Evolutionary conservation across 139 green algal genomes (phyloP).

Genomic region (Volvox reticuliferus): DNA sequence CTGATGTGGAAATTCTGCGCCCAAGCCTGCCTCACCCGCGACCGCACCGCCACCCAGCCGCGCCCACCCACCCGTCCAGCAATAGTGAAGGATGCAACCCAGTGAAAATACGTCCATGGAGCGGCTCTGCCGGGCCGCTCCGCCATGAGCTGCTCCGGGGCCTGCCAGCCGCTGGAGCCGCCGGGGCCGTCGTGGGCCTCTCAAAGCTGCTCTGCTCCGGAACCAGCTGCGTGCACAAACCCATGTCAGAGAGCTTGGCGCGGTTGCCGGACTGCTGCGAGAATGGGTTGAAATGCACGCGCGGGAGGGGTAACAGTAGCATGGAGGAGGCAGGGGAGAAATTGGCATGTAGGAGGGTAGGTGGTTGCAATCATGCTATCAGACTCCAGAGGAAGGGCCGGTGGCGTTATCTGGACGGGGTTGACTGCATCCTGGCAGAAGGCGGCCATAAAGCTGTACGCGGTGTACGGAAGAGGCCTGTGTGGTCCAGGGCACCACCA

Average conservation of each 20-base stretch:
- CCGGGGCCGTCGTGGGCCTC: constrained; percentile 69
- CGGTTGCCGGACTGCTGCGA: background rate
- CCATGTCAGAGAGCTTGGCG: constrained; percentile 98
- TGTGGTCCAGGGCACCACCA: too few relatives aligned
- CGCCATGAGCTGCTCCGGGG: constrained; percentile 93
- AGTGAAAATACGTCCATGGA: constrained; percentile 96
- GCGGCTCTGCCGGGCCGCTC: constrained; percentile 75
- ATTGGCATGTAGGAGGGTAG: background rate
- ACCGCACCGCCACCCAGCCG: too few relatives aligned
- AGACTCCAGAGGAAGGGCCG: background rate
- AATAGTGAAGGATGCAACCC: constrained; percentile 95
- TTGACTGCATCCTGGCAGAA: too few relatives aligned
- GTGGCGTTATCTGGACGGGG: too few relatives aligned
- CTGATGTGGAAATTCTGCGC: too few relatives aligned
- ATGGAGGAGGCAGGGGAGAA: background rate
- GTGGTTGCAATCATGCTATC: background rate
- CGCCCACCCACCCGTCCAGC: constrained; percentile 64
- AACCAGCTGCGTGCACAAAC: constrained; percentile 90
- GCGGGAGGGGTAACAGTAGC: background rate
- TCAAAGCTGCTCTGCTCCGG: constrained; percentile 89
- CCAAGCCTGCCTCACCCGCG: too few relatives aligned
- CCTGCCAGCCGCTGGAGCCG: constrained; percentile 96
- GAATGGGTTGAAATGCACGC: background rate
- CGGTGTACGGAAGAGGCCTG: too few relatives aligned
- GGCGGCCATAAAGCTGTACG: too few relatives aligned